Conservation (phyloP, 371 early-diverging fungal species). For the Rhizomucor miehei region DNA sequence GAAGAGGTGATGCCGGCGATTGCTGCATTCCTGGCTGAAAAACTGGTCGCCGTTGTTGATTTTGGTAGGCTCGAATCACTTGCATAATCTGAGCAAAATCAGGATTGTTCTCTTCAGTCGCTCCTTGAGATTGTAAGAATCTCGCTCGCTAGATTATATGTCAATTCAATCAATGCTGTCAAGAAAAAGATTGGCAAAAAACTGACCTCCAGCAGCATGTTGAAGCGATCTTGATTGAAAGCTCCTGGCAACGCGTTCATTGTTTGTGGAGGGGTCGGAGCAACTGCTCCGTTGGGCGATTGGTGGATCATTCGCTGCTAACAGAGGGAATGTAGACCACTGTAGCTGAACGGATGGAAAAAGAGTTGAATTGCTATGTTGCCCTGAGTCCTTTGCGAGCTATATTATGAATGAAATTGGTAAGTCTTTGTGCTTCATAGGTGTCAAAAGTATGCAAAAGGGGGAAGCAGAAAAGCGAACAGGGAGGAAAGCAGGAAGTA, state of each 20-base stretch:
- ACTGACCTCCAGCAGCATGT: not conserved
- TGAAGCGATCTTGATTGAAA: not conserved
- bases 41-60: not conserved
- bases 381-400: not conserved
- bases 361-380: not conserved
- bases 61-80: conserved; percentile 24
- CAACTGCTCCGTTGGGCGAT: conserved; percentile 1
- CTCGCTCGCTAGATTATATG: not conserved
- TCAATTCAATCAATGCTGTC: not conserved
- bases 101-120: conserved; percentile 60
- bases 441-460: not conserved
- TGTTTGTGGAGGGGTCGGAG: not conserved
- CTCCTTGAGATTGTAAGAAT: conserved; percentile 47
- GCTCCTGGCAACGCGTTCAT: not conserved
- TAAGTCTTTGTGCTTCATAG: not conserved
- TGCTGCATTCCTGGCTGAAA: conserved; percentile 21
- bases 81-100: conserved; percentile 63
- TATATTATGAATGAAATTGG: not conserved
- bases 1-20: conserved; percentile 10
- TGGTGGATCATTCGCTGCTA: not conserved
- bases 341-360: not conserved
- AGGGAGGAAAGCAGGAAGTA: not conserved
- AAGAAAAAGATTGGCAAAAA: not conserved
- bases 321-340: not conserved
- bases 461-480: not conserved